Conservation (phyloP, 768 basidiomycete genomes). For the Mycena vulgaris region DNA sequence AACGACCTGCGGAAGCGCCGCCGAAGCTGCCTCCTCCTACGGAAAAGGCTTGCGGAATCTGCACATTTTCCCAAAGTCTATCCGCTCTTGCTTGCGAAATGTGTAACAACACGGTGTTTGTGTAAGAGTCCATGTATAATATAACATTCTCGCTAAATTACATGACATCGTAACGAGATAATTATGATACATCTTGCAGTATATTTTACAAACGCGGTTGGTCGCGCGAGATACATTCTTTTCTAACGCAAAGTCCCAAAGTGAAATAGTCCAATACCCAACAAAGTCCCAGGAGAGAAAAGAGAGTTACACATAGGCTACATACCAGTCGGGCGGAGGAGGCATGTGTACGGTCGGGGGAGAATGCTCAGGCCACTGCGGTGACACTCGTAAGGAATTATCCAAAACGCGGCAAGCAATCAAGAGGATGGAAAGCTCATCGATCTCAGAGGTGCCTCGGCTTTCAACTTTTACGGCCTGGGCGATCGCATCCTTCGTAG, state of each 20-base stretch:
- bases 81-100: constrained; percentile 59
- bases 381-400: constrained; percentile 20
- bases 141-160: constrained; percentile 29
- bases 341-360: constrained; percentile 45
- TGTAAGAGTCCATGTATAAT: constrained; percentile 6
- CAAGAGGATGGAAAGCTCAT: constrained; percentile 42
- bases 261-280: constrained; percentile 36
- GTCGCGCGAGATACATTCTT: constrained; percentile 41
- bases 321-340: constrained; percentile 34
- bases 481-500: constrained; percentile 79
- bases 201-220: constrained; percentile 29
- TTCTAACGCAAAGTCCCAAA: constrained; percentile 44
- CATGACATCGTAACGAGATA: constrained; percentile 15
- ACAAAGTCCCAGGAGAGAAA: constrained; percentile 43
- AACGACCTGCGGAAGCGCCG: constrained; percentile 24
- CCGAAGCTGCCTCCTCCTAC: constrained; percentile 38
- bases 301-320: constrained; percentile 57
- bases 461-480: constrained; percentile 81
- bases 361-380: constrained; percentile 21
- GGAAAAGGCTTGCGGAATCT: constrained; percentile 65
- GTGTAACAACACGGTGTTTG: constrained; percentile 51
- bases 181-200: constrained; percentile 38
- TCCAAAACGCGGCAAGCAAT: constrained; percentile 38
- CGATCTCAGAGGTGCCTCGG: constrained; percentile 53
- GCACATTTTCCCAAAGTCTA: constrained; percentile 73